Evolutionary conservation across 2,329 filamentous ascomycete species (phyloP), one percentile per base, ranked within the genome.

Genomic region (Leptographium wingfieldii): DNA sequence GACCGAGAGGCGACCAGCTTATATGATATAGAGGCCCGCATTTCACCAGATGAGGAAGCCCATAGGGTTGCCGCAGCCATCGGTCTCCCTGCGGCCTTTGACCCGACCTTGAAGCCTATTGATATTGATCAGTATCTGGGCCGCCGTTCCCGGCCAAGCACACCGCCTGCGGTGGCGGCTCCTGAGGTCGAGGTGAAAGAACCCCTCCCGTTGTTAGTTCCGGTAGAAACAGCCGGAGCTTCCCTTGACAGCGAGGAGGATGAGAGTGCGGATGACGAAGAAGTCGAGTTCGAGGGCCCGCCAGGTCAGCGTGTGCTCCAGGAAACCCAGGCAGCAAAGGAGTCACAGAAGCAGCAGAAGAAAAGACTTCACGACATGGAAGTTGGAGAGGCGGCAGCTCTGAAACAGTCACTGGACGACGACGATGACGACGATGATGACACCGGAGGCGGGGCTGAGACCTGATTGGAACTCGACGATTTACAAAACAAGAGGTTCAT

Each of bases 361-460:
- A 75, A 80, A 60, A 78, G 76, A 58, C 72, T 84, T 19, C 81
- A 83, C 66, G 74, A 77, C 65, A 84, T 84, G 81, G 81, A 84
- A 65, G 76, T 81, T 2, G 79, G 77, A 60, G 81, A 84, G 67
- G 81, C 80, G 14, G 76, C 75, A 2, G 81, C 80, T 10, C 69
- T 83, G 16, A 65, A 65, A 43, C 54, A 64, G 56, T 62, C 14
- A 51, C 62, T 68, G 0, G 66, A 67, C 1, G 66, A 67, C 4
- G 67, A 68, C 1, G 67, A 68, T 1, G 66, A 67, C 9, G 38
- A 95, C 94, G 1, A 89, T 88, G 27, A 92, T 88, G 1, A 90
- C 90, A 67, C 5, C 5, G 46, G 46, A 46, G 27, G 49, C 57
- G 49, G 49, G 2, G 38, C 55, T 60, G 12, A 35, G 11, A 51